Conservation (phyloP, 768 basidiomycete species). For the Mycena floridula region DNA sequence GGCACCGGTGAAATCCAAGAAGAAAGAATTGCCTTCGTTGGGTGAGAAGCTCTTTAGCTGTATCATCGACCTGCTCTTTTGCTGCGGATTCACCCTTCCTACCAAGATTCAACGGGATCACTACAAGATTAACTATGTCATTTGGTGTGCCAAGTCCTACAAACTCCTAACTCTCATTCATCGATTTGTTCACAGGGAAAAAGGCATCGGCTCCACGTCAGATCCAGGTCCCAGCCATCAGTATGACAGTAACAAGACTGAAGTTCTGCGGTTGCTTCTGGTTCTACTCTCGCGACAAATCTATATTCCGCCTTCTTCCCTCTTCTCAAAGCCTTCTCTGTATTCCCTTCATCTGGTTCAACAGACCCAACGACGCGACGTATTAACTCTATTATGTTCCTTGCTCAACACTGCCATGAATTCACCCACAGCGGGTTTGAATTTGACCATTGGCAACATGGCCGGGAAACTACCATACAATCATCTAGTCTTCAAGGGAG, state of each 20-base stretch:
- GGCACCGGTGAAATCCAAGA: constrained; percentile 22
- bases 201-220: constrained; percentile 84
- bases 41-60: constrained; percentile 76
- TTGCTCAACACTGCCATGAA: constrained; percentile 87
- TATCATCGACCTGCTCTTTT: constrained; percentile 83
- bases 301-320: constrained; percentile 63
- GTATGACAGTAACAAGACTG: constrained; percentile 77
- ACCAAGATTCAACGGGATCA: constrained; percentile 69
- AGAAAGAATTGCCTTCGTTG: constrained; percentile 62
- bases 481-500: constrained; percentile 86
- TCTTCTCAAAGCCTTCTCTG: constrained; percentile 68
- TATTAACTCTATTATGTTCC: constrained; percentile 91
- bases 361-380: constrained; percentile 67
- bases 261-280: constrained; percentile 85
- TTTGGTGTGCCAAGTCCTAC: constrained; percentile 61
- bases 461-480: constrained; percentile 83
- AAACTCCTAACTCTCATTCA: neutral
- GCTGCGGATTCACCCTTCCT: constrained; percentile 90
- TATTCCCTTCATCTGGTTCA: constrained; percentile 79
- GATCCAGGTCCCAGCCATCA: constrained; percentile 58
- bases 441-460: constrained; percentile 55
- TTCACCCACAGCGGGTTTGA: constrained; percentile 36
- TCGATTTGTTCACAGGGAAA: constrained; percentile 59
- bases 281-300: constrained; percentile 89
- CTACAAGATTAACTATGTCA: constrained; percentile 80